phyloP scores from a whole-genome alignment of 345 rosid genomes.

The Linum trigynum region DNA sequence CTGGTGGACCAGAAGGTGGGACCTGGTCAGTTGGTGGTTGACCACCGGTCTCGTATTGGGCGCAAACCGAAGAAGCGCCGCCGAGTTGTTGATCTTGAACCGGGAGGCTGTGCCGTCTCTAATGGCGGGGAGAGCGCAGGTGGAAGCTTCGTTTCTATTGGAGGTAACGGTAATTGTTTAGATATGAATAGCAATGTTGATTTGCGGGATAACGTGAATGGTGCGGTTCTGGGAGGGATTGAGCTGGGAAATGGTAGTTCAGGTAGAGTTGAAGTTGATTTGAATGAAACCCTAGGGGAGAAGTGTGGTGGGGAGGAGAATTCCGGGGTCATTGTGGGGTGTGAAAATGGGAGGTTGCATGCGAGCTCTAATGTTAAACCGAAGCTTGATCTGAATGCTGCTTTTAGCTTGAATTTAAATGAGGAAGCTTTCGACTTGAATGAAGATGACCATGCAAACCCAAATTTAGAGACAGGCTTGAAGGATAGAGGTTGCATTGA shows the following conservation, averaged over 20 bases:
- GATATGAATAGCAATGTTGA: slow-evolving; percentile 16
- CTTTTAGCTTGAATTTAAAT: slow-evolving; percentile 46
- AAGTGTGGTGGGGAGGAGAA: slow-evolving; percentile 17
- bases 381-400: slow-evolving; percentile 57
- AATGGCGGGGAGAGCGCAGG: slow-evolving; percentile 3
- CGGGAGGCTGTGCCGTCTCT: slow-evolving; percentile 8
- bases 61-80: slow-evolving; percentile 44
- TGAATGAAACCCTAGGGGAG: slow-evolving; percentile 28
- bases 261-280: slow-evolving; percentile 28
- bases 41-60: slow-evolving; percentile 27
- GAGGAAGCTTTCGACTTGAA: slow-evolving; percentile 32
- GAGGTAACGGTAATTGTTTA: slow-evolving; percentile 11
- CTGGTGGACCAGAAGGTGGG: slow-evolving; percentile 19
- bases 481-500: slow-evolving; percentile 45
- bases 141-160: background rate
- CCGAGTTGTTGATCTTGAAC: slow-evolving; percentile 28
- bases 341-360: slow-evolving; percentile 24
- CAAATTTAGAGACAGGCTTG: slow-evolving; percentile 15
- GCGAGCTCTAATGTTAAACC: slow-evolving; percentile 24
- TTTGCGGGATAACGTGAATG: slow-evolving; percentile 11
- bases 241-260: slow-evolving; percentile 5
- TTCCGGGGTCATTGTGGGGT: slow-evolving; percentile 19
- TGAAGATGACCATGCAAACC: slow-evolving; percentile 16
- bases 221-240: slow-evolving; percentile 2
- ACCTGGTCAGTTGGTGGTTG: slow-evolving; percentile 10